Evolutionary conservation across 148 eudicot species (phyloP).

Genomic region (Persicaria tinctoria): DNA sequence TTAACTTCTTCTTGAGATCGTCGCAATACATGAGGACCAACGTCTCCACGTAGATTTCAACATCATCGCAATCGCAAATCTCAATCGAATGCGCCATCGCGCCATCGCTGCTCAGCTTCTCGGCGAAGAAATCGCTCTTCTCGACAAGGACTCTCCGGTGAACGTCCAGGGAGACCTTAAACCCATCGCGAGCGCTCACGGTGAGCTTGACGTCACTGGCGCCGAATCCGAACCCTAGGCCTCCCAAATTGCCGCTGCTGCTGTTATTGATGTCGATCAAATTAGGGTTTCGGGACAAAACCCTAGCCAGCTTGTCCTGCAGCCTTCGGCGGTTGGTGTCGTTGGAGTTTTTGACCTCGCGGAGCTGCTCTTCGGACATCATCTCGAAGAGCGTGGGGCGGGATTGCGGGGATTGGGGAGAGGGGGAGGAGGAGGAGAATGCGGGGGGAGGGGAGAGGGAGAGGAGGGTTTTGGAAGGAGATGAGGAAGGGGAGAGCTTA

Average conservation of each 20-base stretch:
- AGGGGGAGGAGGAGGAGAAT: constrained; percentile 19
- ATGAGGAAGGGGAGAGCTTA: constrained; percentile 12
- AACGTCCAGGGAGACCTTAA: constrained; percentile 64
- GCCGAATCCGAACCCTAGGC: constrained; percentile 46
- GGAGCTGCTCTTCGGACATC: constrained; percentile 67
- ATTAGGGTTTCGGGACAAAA: constrained; percentile 34
- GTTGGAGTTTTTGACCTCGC: constrained; percentile 33
- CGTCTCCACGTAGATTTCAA: constrained; percentile 71
- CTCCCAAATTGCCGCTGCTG: constrained; percentile 21
- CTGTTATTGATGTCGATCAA: constrained; percentile 17
- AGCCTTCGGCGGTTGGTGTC: constrained; percentile 31
- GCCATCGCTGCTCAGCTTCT: constrained; percentile 41
- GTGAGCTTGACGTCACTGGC: constrained; percentile 72
- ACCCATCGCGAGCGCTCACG: constrained; percentile 54
- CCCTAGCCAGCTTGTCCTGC: constrained; percentile 45
- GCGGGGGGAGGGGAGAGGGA: constrained; percentile 31
- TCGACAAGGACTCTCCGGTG: constrained; percentile 52
- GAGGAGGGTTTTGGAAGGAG: constrained; percentile 19
- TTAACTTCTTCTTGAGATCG: constrained; percentile 53
- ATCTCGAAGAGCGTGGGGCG: constrained; percentile 80
- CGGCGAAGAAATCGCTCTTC: constrained; percentile 67
- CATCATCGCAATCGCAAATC: constrained; percentile 95
- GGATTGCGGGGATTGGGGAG: constrained; percentile 18
- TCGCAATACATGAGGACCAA: constrained; percentile 73
- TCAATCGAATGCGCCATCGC: constrained; percentile 58